Conservation (phyloP, 2,329 filamentous ascomycete genomes). For the Penicillium occitanis region DNA sequence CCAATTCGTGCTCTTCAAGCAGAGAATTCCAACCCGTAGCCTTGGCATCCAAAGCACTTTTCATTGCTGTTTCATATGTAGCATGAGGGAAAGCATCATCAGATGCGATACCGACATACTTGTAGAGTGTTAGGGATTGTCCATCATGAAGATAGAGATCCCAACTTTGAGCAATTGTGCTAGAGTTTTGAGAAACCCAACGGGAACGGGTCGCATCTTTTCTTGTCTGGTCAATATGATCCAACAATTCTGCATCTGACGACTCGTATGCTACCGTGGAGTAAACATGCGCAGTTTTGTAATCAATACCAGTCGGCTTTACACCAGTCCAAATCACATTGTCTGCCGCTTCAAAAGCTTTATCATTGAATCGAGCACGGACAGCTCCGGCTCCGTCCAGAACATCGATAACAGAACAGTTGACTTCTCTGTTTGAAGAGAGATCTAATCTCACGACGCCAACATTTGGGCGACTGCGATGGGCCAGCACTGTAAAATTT, state of each 20-base stretch:
- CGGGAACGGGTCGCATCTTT: conserved; percentile 10
- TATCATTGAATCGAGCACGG: conserved; percentile 15
- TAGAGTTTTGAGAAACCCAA: conserved; percentile 16
- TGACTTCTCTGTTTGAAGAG: background rate
- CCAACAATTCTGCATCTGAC: background rate
- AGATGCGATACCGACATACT: conserved; percentile 64
- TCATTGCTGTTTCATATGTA: conserved; percentile 23
- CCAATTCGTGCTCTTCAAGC: conserved; percentile 52
- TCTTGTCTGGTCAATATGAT: background rate
- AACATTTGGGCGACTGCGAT: conserved; percentile 17
- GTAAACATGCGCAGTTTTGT: conserved; percentile 15
- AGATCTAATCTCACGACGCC: conserved; percentile 19
- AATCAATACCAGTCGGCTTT: conserved; percentile 15
- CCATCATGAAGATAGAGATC: conserved; percentile 11
- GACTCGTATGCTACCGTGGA: conserved; percentile 12
- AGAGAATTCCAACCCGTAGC: conserved; percentile 40
- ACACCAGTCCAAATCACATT: conserved; percentile 21
- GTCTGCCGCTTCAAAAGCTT: conserved; percentile 7
- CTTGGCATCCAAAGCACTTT: conserved; percentile 38
- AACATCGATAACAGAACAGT: conserved; percentile 15
- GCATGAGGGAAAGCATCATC: conserved; percentile 56
- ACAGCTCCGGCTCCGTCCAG: conserved; percentile 21
- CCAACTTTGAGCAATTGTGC: conserved; percentile 21
- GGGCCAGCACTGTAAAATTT: conserved; percentile 21
- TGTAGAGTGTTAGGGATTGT: conserved; percentile 53